Evolutionary conservation across 2,329 filamentous ascomycete species (phyloP).

Genomic region (Tolypocladium endophyticum): DNA sequence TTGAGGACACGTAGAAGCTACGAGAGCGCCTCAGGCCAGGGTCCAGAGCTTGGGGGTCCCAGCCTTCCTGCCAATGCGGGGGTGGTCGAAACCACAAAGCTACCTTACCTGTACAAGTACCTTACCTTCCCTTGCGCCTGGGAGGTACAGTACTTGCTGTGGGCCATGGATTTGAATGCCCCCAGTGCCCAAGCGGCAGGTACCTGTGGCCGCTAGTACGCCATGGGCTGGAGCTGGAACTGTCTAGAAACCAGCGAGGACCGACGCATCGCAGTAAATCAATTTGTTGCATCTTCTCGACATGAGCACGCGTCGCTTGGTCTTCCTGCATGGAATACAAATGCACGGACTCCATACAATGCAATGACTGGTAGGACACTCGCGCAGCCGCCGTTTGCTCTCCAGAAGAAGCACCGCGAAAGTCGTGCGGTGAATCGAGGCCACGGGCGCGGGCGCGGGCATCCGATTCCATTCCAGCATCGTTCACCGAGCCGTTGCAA

Average conservation of each 20-base stretch:
- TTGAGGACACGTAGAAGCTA: slow-evolving; percentile 23
- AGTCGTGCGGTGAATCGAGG: background rate
- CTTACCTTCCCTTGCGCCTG: no score
- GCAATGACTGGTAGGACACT: background rate
- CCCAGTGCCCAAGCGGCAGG: background rate
- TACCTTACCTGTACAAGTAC: no score
- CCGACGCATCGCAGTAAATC: no score
- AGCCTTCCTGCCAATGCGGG: background rate
- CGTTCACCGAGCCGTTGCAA: background rate
- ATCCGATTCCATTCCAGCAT: background rate
- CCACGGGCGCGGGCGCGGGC: background rate
- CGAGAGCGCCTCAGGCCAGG: slow-evolving; percentile 3
- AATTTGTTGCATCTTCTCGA: background rate
- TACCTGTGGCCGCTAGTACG: background rate
- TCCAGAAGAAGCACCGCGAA: background rate
- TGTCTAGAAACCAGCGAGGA: background rate
- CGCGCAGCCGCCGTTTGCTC: background rate
- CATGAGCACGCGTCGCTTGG: background rate
- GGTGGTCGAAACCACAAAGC: background rate
- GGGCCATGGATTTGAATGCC: background rate
- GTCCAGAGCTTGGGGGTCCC: background rate
- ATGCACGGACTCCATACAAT: background rate
- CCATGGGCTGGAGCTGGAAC: background rate
- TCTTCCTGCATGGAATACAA: background rate
- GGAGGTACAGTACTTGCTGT: background rate